Evolutionary conservation across 2,329 filamentous ascomycete species (phyloP).

Genomic region (Penicillium occitanis): DNA sequence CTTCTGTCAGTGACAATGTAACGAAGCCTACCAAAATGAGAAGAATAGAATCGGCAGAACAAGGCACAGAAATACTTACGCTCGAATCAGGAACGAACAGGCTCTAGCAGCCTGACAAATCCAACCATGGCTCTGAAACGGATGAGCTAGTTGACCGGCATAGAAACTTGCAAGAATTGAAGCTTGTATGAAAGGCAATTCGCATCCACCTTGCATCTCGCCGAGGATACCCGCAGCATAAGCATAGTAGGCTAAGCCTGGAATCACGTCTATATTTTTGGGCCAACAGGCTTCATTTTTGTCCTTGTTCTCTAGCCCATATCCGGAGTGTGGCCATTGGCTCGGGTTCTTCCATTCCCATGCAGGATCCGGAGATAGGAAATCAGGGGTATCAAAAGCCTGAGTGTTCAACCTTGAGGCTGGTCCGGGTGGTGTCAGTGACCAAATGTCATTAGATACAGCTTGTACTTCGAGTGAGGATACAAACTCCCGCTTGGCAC

Average conservation of each 20-base stretch:
- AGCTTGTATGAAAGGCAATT: slow-evolving; percentile 80
- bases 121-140: slow-evolving; percentile 79
- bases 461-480: slow-evolving; percentile 25
- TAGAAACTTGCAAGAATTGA: slow-evolving; percentile 87
- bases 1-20: slow-evolving; percentile 14
- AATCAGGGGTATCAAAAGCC: too few species aligned
- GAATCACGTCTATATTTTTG: slow-evolving; percentile 79
- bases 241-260: slow-evolving; percentile 86
- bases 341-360: too few species aligned
- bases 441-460: too few species aligned
- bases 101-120: slow-evolving; percentile 63
- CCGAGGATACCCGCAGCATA: slow-evolving; percentile 84
- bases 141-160: slow-evolving; percentile 80
- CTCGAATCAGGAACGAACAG: too few species aligned
- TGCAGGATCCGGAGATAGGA: too few species aligned
- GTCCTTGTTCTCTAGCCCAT: too few species aligned
- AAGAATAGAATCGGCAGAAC: not conserved
- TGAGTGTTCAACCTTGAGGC: too few species aligned
- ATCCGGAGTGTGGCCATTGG: too few species aligned
- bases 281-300: too few species aligned
- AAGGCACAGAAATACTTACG: slow-evolving; percentile 46
- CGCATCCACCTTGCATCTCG: slow-evolving; percentile 73
- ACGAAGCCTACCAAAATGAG: not conserved
- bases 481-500: not conserved
- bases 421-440: too few species aligned